These are phyloP conservation scores for Colletotrichum sp. DNA, from an alignment of 2,329 filamentous ascomycete species.

Conservation along the genomic window DNA sequence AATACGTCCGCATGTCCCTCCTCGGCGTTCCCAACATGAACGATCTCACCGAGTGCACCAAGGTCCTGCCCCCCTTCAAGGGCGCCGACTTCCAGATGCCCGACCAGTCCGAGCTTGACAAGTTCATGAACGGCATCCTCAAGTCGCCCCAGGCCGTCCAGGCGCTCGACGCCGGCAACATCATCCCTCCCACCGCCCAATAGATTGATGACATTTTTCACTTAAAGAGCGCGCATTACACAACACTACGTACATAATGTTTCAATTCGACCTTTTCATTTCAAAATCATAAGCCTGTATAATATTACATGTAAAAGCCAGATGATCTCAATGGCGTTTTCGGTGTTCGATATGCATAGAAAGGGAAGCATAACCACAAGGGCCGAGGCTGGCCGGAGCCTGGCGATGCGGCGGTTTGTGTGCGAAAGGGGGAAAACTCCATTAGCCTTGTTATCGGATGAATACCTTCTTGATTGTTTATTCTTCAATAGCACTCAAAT, in stretches of 20 bases:
- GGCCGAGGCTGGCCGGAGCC: slow-evolving; percentile 21
- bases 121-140: slow-evolving; percentile 2
- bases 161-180: slow-evolving; percentile 18
- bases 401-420: neutral
- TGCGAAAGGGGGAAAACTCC: neutral
- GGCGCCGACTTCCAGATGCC: slow-evolving; percentile 19
- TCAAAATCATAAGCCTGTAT: neutral
- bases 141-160: neutral
- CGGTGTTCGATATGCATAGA: neutral
- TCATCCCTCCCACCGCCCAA: slow-evolving; percentile 8
- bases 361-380: neutral
- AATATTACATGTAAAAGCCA: neutral
- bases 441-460: neutral
- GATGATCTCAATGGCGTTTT: neutral
- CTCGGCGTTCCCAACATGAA: slow-evolving; percentile 64
- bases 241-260: neutral
- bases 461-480: neutral
- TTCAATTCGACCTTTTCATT: neutral
- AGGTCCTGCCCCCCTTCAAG: slow-evolving; percentile 46
- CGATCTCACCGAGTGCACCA: slow-evolving; percentile 58
- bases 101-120: slow-evolving; percentile 3
- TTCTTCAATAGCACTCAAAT: neutral
- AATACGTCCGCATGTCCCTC: slow-evolving; percentile 59
- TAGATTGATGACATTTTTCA: neutral
- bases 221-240: neutral